These are phyloP conservation scores for Oxyria digyna DNA, from an alignment of 148 eudicot genomes.

Conservation along the genomic window DNA sequence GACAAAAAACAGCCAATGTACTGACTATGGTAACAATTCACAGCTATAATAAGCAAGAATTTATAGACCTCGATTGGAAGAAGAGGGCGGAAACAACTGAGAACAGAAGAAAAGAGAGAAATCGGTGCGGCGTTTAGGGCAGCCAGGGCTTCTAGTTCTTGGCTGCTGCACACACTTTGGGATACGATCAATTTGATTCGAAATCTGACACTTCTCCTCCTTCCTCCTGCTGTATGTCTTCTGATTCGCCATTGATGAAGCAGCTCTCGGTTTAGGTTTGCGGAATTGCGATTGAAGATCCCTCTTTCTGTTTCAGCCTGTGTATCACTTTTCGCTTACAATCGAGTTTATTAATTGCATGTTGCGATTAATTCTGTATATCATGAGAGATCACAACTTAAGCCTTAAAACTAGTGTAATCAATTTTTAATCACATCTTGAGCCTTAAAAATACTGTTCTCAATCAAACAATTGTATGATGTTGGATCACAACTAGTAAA, in stretches of 20 bases:
- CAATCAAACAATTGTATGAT: too few species aligned
- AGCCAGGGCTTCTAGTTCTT: constrained; percentile 13
- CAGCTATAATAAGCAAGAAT: neutral
- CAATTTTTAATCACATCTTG: too few species aligned
- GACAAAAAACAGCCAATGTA: neutral
- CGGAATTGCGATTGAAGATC: constrained; percentile 1
- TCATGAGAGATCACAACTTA: neutral
- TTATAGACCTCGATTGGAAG: constrained; percentile 8
- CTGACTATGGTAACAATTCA: neutral
- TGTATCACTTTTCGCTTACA: neutral
- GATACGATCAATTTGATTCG: constrained; percentile 13
- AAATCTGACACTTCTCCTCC: constrained; percentile 3
- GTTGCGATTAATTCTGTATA: neutral
- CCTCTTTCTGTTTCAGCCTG: neutral
- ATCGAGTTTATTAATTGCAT: neutral
- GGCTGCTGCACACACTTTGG: constrained; percentile 19
- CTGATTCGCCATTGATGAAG: constrained; percentile 18
- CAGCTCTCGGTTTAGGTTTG: neutral
- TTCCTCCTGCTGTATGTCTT: constrained; percentile 6
- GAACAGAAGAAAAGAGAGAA: constrained; percentile 18
- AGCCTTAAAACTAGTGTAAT: too few species aligned
- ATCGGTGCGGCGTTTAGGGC: constrained; percentile 21
- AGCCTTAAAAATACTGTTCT: too few species aligned
- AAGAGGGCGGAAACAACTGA: constrained; percentile 9
- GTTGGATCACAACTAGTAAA: too few species aligned